Conservation (phyloP, 2,329 filamentous ascomycete species). For the Fusarium virguliforme region DNA sequence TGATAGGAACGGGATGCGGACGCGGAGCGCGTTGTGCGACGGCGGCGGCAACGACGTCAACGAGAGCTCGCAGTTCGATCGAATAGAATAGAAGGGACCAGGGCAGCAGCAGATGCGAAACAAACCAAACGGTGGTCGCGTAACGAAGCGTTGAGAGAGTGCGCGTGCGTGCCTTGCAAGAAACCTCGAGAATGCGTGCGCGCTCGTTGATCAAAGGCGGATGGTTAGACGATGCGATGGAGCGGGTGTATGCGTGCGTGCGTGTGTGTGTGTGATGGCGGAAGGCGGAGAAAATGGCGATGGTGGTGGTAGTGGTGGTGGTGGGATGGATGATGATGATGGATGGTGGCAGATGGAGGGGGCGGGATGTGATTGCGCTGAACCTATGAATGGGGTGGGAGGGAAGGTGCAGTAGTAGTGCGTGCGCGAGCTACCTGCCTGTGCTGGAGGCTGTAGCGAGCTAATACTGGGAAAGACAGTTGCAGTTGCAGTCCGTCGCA, state of each 20-base stretch:
- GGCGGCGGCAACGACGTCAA: constrained; percentile 41
- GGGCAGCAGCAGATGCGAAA: constrained; percentile 30
- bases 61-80: constrained; percentile 30
- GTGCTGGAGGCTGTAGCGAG: background rate
- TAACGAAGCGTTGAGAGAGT: constrained; percentile 33
- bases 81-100: constrained; percentile 9
- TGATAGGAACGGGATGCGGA: constrained; percentile 45
- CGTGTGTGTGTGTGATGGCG: constrained; percentile 41
- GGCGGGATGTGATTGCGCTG: constrained; percentile 48
- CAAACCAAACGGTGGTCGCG: constrained; percentile 41
- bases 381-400: constrained; percentile 45
- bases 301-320: constrained; percentile 23
- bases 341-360: constrained; percentile 40
- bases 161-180: constrained; percentile 12
- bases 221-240: constrained; percentile 49
- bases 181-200: constrained; percentile 34
- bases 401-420: constrained; percentile 47
- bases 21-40: constrained; percentile 52
- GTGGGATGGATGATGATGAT: constrained; percentile 43
- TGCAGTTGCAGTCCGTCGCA: constrained; percentile 36
- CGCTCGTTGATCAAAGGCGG: constrained; percentile 35
- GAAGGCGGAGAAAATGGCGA: constrained; percentile 48
- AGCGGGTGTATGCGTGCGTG: constrained; percentile 44
- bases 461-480: constrained; percentile 28
- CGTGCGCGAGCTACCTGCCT: constrained; percentile 16